These are phyloP conservation scores for Elymus sibiricus DNA, from an alignment of 176 grass and related monocot species.

Conservation along the genomic window DNA sequence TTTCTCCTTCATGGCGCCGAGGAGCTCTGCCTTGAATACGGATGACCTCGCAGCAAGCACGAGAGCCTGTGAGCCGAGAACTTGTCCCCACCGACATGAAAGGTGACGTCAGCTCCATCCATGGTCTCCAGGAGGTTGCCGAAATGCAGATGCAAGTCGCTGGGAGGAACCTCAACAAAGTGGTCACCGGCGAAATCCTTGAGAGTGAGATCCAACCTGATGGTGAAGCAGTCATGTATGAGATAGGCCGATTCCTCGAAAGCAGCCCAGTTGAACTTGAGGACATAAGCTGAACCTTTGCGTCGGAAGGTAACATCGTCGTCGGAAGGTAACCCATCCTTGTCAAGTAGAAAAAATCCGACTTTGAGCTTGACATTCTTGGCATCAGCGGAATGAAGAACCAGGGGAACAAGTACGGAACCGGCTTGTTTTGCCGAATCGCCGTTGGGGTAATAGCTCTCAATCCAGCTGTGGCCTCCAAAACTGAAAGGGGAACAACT, in stretches of 20 bases:
- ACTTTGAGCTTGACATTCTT: neutral
- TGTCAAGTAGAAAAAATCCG: neutral
- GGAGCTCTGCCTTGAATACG: neutral
- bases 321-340: neutral
- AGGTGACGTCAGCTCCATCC: conserved; percentile 13
- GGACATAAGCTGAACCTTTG: neutral
- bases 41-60: neutral
- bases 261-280: no score
- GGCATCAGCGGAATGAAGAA: neutral
- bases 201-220: no score
- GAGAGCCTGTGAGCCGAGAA: neutral
- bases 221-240: no score
- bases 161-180: neutral
- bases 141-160: neutral
- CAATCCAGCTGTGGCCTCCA: neutral
- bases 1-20: neutral
- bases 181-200: neutral
- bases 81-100: neutral
- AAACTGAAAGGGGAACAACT: neutral
- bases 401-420: neutral
- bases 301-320: neutral
- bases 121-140: neutral
- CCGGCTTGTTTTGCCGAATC: accelerated
- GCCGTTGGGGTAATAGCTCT: neutral
- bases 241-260: neutral